Evolutionary conservation across 106 monocot genomes (phyloP), one percentile per base, ranked within the genome.

Genomic region (Posidonia australis): DNA sequence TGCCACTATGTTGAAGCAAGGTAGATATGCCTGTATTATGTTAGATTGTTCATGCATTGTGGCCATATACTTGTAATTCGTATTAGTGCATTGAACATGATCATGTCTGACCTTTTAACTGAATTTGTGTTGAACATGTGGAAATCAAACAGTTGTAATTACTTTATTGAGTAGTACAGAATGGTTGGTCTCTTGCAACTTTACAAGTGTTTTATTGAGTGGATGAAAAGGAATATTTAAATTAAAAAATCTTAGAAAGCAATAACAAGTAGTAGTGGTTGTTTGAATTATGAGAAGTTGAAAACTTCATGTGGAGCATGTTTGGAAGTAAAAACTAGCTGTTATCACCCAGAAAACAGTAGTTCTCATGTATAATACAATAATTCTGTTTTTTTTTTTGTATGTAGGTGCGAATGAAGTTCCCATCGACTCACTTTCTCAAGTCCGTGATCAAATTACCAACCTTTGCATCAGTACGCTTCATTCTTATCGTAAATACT

Each of bases 381-480:
- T 58, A 16, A 58, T 29, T 26, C 14, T 12, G 3, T 61, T 14
- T 13, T 24, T 24, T 30, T 44, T 73, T 14, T 48, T 45, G 29
- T 82, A n/a, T 82, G 9, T 72, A 98, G 96, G 80, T 84, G 90
- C 87, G 62, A 87, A 67, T 63, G 81, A 79, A 32, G 82, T 98
- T 54, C 83, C 84, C 26, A 66, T 42, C 9, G 75, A 66, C 32
- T 78, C 90, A 71, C 87, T 87, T 72, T 18, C 80, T 65, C 90
- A 85, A 66, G 79, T 87, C 30, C 81, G 84, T 27, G 96, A 98
- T 32, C 87, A 90, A 58, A 72, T 87, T 36, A 84, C 70, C 16
- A 91, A 81, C 49, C 76, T 84, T 24, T 98, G 90, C 69, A 82
- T 98, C 75, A 87, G 69, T 69, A 90, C 90, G 47, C 70, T 98